A percentile compares a stretch with the other conserved stretches of the same genome.
Evolutionary conservation across 768 basidiomycete species (phyloP).

Genomic region (Royoungia palumana): DNA sequence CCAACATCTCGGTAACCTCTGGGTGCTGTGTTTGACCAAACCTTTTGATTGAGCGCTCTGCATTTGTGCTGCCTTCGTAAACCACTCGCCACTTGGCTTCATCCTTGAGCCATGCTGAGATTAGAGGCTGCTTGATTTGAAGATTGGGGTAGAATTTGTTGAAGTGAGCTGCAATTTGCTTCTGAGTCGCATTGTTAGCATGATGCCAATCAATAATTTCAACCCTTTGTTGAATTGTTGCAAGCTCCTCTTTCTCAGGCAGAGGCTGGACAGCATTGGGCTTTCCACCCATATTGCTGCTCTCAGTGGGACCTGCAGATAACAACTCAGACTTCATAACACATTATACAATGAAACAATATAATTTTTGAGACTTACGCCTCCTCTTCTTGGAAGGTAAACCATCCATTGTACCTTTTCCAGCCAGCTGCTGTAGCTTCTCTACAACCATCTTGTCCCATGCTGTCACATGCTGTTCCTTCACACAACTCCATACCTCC

Average conservation of each 20-base stretch:
- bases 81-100: conserved; percentile 24
- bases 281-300: too few relatives aligned
- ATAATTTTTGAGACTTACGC: too few relatives aligned
- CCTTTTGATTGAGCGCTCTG: not conserved
- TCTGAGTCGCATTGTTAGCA: conserved; percentile 32
- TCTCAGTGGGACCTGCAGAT: conserved; percentile 6
- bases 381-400: too few relatives aligned
- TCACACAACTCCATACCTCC: too few relatives aligned
- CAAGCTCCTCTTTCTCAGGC: conserved; percentile 21
- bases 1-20: conserved; percentile 34
- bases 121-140: conserved; percentile 30
- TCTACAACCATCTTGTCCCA: too few relatives aligned
- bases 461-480: too few relatives aligned
- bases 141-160: conserved; percentile 29
- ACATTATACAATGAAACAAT: too few relatives aligned
- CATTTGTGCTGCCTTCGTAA: conserved; percentile 1
- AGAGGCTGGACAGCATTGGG: not conserved
- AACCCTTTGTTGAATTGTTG: conserved; percentile 33
- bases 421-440: too few relatives aligned
- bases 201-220: conserved; percentile 38
- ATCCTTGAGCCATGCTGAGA: conserved; percentile 35
- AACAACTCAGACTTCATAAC: too few relatives aligned
- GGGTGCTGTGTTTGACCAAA: conserved; percentile 31
- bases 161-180: conserved; percentile 17
- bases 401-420: too few relatives aligned